Percentiles rank a stretch among this genome's conserved stretches.
Conservation (phyloP, 495 filamentous ascomycete species). For the Penicillium herquei region DNA sequence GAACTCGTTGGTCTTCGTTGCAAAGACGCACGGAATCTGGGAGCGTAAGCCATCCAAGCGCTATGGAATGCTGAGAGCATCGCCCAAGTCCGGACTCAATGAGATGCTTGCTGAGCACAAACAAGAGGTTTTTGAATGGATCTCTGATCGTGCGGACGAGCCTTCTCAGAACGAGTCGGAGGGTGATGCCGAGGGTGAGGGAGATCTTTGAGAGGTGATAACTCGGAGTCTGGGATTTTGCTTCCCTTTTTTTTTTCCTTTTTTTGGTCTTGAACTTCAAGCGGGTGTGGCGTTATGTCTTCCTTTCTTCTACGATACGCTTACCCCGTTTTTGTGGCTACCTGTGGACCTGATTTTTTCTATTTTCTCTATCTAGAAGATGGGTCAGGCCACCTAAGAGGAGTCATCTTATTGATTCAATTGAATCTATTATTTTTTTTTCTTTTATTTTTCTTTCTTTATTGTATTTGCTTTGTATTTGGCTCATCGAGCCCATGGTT, state of each 20-base stretch:
- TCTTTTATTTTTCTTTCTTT: neutral
- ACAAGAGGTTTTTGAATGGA: slow-evolving; percentile 54
- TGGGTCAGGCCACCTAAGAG: no score
- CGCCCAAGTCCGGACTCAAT: slow-evolving; percentile 52
- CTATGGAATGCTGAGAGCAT: slow-evolving; percentile 61
- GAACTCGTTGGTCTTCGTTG: slow-evolving; percentile 72
- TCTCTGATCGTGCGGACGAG: slow-evolving; percentile 44
- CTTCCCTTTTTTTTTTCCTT: no score
- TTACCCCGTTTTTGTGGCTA: neutral
- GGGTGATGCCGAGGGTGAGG: slow-evolving; percentile 28
- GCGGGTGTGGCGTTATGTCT: neutral
- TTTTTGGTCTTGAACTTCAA: neutral
- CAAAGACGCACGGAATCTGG: slow-evolving; percentile 71
- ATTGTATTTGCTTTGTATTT: neutral
- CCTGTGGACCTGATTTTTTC: no score
- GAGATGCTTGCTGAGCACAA: slow-evolving; percentile 64
- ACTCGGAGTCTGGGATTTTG: no score
- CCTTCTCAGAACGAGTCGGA: slow-evolving; percentile 11
- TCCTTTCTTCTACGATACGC: neutral
- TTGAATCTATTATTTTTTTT: neutral
- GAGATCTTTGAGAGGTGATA: neutral
- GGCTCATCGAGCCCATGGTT: neutral
- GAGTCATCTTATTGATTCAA: no score
- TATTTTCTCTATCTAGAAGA: no score
- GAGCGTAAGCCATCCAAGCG: slow-evolving; percentile 64